A percentile compares a stretch with the other conserved stretches of the same genome.
phyloP scores from a whole-genome alignment of 257 asterid species.

The Capsicum pubescens region DNA sequence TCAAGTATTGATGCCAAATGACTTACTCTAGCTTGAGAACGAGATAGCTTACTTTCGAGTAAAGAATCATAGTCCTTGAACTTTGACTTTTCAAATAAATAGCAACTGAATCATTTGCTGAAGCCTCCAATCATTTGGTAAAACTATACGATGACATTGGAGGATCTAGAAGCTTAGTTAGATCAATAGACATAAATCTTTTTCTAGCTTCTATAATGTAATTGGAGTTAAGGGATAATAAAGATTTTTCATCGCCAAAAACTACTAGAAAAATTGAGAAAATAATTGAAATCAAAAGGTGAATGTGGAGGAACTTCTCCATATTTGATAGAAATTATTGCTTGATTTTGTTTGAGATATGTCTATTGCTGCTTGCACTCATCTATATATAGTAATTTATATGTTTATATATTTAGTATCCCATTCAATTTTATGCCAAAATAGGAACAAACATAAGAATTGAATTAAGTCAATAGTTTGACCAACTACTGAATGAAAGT shows the following conservation, averaged over 20 bases:
- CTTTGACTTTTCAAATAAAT: not conserved
- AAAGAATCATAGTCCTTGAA: not conserved
- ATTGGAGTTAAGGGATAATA: not conserved
- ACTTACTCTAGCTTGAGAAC: not conserved
- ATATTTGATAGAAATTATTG: not conserved
- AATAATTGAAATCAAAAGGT: not conserved
- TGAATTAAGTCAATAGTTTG: too few species aligned
- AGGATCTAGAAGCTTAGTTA: not conserved
- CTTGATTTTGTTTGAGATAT: not conserved
- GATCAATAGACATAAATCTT: conserved; percentile 1
- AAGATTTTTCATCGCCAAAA: not conserved
- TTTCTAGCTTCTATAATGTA: not conserved
- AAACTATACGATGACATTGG: not conserved
- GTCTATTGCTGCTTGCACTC: not conserved
- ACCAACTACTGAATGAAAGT: too few species aligned
- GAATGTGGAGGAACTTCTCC: not conserved
- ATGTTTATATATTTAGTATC: too few species aligned
- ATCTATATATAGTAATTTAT: too few species aligned
- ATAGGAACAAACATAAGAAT: not conserved
- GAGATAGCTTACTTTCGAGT: not conserved
- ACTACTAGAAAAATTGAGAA: not conserved
- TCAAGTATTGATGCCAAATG: not conserved
- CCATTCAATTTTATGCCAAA: not conserved
- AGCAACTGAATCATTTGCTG: not conserved
- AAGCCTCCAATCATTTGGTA: too few species aligned